Conservation (phyloP, 345 rosid species). For the Boechera divaricarpa region DNA sequence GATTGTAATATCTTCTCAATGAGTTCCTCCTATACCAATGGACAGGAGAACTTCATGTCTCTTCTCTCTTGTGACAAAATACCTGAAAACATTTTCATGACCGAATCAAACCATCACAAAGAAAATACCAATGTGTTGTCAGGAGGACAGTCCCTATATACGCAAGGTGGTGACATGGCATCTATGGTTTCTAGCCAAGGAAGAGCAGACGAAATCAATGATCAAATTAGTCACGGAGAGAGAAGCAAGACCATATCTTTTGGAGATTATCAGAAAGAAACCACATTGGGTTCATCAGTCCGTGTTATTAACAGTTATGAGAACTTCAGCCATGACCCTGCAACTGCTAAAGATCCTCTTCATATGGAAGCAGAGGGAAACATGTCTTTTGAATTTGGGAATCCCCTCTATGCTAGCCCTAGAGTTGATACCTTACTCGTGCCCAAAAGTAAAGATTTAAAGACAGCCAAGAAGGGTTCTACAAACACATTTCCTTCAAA, state of each 20-base stretch:
- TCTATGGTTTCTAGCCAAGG: conserved; percentile 34
- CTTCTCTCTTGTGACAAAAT: conserved; percentile 27
- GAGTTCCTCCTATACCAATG: conserved; percentile 61
- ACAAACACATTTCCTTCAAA: conserved; percentile 93
- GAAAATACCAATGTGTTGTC: conserved; percentile 32
- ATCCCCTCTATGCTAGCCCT: conserved; percentile 41
- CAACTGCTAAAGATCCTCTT: conserved; percentile 47
- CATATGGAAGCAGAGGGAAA: conserved; percentile 49
- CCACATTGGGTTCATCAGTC: conserved; percentile 45
- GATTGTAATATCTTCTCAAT: conserved; percentile 52
- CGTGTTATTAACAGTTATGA: conserved; percentile 53
- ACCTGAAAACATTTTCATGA: conserved; percentile 27
- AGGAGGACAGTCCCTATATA: neutral
- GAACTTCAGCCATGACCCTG: conserved; percentile 53
- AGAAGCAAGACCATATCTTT: conserved; percentile 59
- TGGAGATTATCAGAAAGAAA: conserved; percentile 54
- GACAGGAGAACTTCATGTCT: conserved; percentile 41
- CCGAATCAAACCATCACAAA: conserved; percentile 1
- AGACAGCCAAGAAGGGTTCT: conserved; percentile 64
- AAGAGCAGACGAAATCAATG: conserved; percentile 21
- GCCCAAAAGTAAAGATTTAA: conserved; percentile 58
- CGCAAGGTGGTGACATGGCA: conserved; percentile 28
- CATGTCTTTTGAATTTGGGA: conserved; percentile 37
- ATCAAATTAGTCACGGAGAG: conserved; percentile 8
- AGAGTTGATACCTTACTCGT: conserved; percentile 53